phyloP scores from a whole-genome alignment of 2,329 filamentous ascomycete species.

The Talaromyces sp. region DNA sequence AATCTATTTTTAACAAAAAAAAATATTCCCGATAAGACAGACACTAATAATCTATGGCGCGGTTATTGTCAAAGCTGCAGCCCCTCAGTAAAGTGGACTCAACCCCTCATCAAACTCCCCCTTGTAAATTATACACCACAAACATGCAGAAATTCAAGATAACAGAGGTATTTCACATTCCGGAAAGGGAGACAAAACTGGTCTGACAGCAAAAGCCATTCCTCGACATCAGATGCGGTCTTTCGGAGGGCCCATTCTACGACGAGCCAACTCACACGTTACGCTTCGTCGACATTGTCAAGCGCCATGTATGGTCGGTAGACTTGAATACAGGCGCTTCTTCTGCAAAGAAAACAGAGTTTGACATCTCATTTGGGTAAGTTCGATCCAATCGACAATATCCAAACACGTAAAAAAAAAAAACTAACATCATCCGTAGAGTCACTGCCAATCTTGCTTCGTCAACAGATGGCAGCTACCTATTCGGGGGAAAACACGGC shows the following conservation, averaged over 20 bases:
- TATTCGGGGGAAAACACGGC: constrained; percentile 71
- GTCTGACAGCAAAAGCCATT: constrained; percentile 17
- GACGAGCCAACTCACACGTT: constrained; percentile 19
- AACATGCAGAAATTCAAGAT: constrained; percentile 8
- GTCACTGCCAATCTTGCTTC: constrained; percentile 71
- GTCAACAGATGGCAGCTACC: constrained; percentile 56
- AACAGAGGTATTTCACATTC: constrained; percentile 4
- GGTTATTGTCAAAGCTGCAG: not conserved
- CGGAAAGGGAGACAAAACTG: not conserved
- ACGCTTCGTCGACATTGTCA: constrained; percentile 51
- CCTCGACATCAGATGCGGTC: constrained; percentile 16
- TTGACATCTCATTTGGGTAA: constrained; percentile 45
- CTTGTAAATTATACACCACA: not conserved
- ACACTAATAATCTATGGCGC: not conserved
- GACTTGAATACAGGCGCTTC: constrained; percentile 16
- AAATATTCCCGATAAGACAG: not conserved
- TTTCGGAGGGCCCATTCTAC: constrained; percentile 25
- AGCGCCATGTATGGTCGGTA: constrained; percentile 42
- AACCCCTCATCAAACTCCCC: not conserved
- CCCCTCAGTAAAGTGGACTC: not conserved
- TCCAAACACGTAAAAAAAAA: not conserved
- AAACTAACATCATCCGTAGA: constrained; percentile 14
- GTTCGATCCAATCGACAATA: not conserved
- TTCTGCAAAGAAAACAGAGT: constrained; percentile 51
- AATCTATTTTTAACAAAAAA: not conserved